Evolutionary conservation across 768 basidiomycete genomes (phyloP), one percentile per base, ranked within the genome.

Genomic region (Phaeotremella skinneri): DNA sequence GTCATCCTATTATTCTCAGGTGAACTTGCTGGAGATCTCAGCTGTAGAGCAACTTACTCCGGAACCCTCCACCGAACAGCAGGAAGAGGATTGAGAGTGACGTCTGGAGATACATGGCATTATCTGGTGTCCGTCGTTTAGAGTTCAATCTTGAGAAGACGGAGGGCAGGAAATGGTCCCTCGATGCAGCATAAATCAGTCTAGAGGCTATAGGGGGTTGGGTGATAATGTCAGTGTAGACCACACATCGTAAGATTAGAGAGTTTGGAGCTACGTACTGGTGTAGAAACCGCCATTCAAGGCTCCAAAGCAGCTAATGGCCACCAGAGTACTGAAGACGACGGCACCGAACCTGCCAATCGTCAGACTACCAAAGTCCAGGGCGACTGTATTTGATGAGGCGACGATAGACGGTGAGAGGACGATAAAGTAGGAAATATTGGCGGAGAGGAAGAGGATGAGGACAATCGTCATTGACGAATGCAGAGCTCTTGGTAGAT

Each of bases 301-400:
- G 1, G 96, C 91, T 17, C 94, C 94, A 64, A 99, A 91, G 74
- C 91, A 96, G 2, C 92, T 96, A 58, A 97, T 82, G 1, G 91
- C 90, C 14, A 99, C 94, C 82, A 91, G 85, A 51, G 86, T 81
- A 0, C 94, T 90, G 73, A 99, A 96, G 16, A 91, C 68, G 4
- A 85, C 83, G 0, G 88, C 92, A 29, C 96, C 94, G n/a, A 87
- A 76, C 3, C 87, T 84, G 2, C 94, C 94, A 63, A 93, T 89
- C 6, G 94, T 78, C 0, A 84, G 84, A 49, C 87, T 84, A 4
- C 94, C 94, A 67, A 94, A 99, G 76, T 99, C 96, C 63, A 94
- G 62, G 7, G 77, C 78, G 50, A 80, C 79, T 0, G 78, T 79
- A 52, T 79, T 79, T 2, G 71, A 69, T 9, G 69, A 64, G 1